phyloP scores from a whole-genome alignment of 2,329 filamentous ascomycete species.

The Cryphonectria naterciae region DNA sequence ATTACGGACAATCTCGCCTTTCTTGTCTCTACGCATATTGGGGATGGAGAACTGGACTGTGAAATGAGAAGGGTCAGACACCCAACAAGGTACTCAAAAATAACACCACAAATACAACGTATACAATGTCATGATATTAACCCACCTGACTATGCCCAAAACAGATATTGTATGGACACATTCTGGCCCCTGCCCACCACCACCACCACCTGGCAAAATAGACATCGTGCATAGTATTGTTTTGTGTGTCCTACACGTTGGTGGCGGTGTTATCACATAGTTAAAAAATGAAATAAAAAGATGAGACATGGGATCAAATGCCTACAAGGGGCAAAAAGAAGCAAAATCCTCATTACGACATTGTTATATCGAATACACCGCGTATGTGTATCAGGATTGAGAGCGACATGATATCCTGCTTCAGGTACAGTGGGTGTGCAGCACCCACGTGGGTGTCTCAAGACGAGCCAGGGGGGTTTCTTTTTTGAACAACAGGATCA shows the following conservation, averaged over 20 bases:
- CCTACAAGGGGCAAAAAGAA: too few species aligned
- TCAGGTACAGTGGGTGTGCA: not conserved
- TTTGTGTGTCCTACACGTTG: not conserved
- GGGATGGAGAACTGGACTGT: not conserved
- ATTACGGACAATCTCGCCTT: not conserved
- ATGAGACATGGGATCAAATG: not conserved
- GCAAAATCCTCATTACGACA: not conserved
- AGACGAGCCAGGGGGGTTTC: not conserved
- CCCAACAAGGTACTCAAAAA: not conserved
- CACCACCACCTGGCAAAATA: not conserved
- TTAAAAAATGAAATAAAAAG: not conserved
- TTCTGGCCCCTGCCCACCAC: not conserved
- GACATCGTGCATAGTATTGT: not conserved
- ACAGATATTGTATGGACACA: not conserved
- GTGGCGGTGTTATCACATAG: not conserved
- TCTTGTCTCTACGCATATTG: not conserved
- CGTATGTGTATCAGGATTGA: not conserved
- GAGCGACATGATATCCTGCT: not conserved
- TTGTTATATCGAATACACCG: not conserved
- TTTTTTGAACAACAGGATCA: not conserved
- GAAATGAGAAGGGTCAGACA: slow-evolving; percentile 2
- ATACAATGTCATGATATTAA: not conserved
- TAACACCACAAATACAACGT: not conserved
- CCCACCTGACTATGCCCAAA: not conserved
- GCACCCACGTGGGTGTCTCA: not conserved